Conservation (phyloP, 441 rosid species). For the Eutrema salsugineum region DNA sequence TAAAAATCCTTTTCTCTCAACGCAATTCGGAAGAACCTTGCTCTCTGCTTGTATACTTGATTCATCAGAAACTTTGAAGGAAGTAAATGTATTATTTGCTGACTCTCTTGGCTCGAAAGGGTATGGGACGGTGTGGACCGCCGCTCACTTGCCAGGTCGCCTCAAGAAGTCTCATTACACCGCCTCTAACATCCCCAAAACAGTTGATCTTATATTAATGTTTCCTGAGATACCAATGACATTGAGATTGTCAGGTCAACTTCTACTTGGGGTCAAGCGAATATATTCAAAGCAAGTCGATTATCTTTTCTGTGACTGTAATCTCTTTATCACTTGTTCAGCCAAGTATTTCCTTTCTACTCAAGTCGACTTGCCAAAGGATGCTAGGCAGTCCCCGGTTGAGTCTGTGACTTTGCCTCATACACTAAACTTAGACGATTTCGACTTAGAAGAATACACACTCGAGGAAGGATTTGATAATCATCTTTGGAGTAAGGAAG, state of each 20-base stretch:
- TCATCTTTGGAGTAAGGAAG: conserved; percentile 53
- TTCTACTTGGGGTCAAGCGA: conserved; percentile 79
- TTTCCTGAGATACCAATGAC: conserved; percentile 73
- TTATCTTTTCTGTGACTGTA: conserved; percentile 69
- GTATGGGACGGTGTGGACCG: conserved; percentile 94
- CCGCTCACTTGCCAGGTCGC: conserved; percentile 84
- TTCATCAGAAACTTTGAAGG: background rate
- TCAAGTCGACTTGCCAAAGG: conserved; percentile 64
- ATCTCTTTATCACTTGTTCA: conserved; percentile 38
- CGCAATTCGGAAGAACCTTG: background rate
- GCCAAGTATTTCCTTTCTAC: conserved; percentile 44
- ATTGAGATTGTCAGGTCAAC: conserved; percentile 77
- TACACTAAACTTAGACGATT: conserved; percentile 63
- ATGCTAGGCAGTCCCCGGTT: conserved; percentile 61
- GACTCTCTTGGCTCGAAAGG: conserved; percentile 66
- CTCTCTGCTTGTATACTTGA: background rate
- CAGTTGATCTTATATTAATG: conserved; percentile 76
- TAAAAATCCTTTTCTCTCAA: background rate
- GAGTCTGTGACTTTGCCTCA: conserved; percentile 74
- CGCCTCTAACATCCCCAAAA: conserved; percentile 65
- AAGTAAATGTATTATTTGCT: conserved; percentile 70
- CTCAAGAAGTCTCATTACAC: conserved; percentile 84
- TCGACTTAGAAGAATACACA: conserved; percentile 44
- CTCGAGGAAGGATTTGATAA: conserved; percentile 41
- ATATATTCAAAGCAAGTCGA: conserved; percentile 94